Percentiles rank a stretch among this genome's conserved stretches.
phyloP scores from a whole-genome alignment of 805 yeast genomes.

The Hyphopichia homilentoma region DNA sequence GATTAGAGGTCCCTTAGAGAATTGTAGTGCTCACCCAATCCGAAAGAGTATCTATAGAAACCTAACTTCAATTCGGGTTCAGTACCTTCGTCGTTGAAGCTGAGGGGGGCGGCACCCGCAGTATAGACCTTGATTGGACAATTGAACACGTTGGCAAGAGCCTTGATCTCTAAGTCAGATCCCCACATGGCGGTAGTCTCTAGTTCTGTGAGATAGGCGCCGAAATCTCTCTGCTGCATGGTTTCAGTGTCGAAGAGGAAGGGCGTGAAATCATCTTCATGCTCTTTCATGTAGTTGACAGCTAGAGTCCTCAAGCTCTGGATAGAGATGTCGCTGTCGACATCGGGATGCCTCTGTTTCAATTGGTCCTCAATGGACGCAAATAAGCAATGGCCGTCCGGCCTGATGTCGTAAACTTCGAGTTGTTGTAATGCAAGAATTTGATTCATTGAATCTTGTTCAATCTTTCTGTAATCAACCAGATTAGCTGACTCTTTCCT shows the following conservation, averaged over 20 bases:
- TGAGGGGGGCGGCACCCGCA: conserved; percentile 69
- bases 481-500: conserved; percentile 59
- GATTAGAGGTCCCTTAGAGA: conserved; percentile 52
- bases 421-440: conserved; percentile 49
- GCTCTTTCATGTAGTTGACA: conserved; percentile 57
- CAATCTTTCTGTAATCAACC: conserved; percentile 70
- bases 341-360: conserved; percentile 39
- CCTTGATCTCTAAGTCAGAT: conserved; percentile 87
- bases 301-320: conserved; percentile 60
- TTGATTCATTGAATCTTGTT: conserved; percentile 59
- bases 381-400: conserved; percentile 94
- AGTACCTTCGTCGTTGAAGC: conserved; percentile 56
- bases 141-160: conserved; percentile 66
- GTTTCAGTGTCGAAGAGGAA: conserved; percentile 80
- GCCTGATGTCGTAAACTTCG: conserved; percentile 64
- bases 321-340: conserved; percentile 21
- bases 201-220: conserved; percentile 63
- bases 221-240: conserved; percentile 58
- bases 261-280: conserved; percentile 74
- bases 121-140: conserved; percentile 74
- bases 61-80: conserved; percentile 64
- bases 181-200: conserved; percentile 92
- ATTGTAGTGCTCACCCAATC: conserved; percentile 94
- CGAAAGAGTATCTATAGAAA: conserved; percentile 79
- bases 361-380: conserved; percentile 83